Evolutionary conservation across 495 filamentous ascomycete genomes (phyloP).

Genomic region (Penicillium parvum): DNA sequence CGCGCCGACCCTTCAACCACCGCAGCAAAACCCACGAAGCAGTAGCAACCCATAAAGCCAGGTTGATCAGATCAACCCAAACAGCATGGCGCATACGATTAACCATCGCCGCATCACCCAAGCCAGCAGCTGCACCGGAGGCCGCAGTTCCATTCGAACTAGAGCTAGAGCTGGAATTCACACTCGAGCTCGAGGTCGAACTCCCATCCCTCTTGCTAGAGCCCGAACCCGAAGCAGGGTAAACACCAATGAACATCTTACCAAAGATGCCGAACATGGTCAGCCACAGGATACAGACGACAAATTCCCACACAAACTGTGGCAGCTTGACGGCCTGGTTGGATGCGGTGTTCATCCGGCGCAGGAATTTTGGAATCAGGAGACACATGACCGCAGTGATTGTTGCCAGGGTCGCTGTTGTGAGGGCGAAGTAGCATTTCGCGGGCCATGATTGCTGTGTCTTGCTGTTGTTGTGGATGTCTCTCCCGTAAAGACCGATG

Average conservation of each 20-base stretch:
- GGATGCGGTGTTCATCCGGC: slow-evolving; percentile 28
- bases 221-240: slow-evolving; percentile 34
- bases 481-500: slow-evolving; percentile 71
- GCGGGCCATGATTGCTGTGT: slow-evolving; percentile 47
- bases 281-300: slow-evolving; percentile 71
- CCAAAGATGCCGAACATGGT: slow-evolving; percentile 79
- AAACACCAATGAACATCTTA: slow-evolving; percentile 67
- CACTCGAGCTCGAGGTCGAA: slow-evolving; percentile 25
- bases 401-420: slow-evolving; percentile 57
- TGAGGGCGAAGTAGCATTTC: slow-evolving; percentile 75
- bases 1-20: slow-evolving; percentile 31
- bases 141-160: too few relatives aligned
- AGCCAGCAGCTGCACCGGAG: too few relatives aligned
- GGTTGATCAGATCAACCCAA: slow-evolving; percentile 73
- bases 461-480: slow-evolving; percentile 57
- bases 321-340: slow-evolving; percentile 18
- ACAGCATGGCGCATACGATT: slow-evolving; percentile 80
- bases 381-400: slow-evolving; percentile 58
- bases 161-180: slow-evolving; percentile 26
- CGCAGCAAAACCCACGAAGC: slow-evolving; percentile 38
- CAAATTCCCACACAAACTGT: slow-evolving; percentile 63
- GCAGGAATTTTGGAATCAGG: slow-evolving; percentile 49
- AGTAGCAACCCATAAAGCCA: slow-evolving; percentile 66
- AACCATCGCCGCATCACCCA: slow-evolving; percentile 37
- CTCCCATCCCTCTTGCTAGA: slow-evolving; percentile 43